phyloP scores from a whole-genome alignment of 345 rosid species.

The Citrus trifoliata region DNA sequence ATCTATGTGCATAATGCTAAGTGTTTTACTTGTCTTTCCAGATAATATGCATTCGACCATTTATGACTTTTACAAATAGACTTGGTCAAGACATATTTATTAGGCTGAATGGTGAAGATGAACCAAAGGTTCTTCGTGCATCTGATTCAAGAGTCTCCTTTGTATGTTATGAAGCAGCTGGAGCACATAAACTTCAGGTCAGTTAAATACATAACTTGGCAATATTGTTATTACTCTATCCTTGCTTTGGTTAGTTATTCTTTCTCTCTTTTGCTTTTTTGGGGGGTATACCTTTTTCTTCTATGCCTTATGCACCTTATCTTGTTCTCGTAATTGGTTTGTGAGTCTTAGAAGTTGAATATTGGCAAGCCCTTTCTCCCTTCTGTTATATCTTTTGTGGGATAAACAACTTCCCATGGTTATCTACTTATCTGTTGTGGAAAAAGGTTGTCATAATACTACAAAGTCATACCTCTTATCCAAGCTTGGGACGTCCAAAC shows the following conservation, averaged over 20 bases:
- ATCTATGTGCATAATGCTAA: neutral
- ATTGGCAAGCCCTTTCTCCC: neutral
- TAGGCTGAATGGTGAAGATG: constrained; percentile 71
- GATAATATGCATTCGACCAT: constrained; percentile 90
- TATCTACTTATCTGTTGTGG: neutral
- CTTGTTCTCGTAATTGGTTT: neutral
- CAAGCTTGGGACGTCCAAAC: neutral
- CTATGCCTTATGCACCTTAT: neutral
- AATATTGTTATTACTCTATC: constrained; percentile 7
- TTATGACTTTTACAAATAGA: constrained; percentile 92
- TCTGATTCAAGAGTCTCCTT: constrained; percentile 83
- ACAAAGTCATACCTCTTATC: neutral
- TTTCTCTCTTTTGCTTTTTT: neutral
- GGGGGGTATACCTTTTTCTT: neutral
- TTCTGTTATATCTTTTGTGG: neutral
- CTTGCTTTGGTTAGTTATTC: neutral
- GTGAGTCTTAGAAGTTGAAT: neutral
- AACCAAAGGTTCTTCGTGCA: constrained; percentile 67
- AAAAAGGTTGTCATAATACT: neutral
- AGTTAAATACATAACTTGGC: constrained; percentile 15
- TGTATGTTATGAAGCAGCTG: constrained; percentile 45
- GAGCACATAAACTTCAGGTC: constrained; percentile 83
- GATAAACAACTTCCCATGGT: neutral
- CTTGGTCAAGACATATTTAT: constrained; percentile 74
- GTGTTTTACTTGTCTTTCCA: constrained; percentile 25